Percentiles rank a stretch among this genome's conserved stretches.
Evolutionary conservation across 2,329 filamentous ascomycete genomes (phyloP).

Genomic region (Colletotrichum cereale): DNA sequence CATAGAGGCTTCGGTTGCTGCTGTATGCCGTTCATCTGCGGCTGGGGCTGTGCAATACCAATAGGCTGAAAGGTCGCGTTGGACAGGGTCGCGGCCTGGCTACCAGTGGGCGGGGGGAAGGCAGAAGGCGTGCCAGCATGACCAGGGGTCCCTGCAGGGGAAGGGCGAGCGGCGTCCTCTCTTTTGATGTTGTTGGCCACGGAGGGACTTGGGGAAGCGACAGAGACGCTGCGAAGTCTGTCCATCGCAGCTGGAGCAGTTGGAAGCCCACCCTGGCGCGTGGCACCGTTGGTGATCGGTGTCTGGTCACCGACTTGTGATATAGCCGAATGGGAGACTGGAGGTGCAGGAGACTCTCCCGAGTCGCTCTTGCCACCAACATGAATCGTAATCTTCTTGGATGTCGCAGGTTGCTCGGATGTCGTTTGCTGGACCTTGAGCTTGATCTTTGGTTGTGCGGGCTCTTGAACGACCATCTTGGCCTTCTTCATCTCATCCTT

Average conservation of each 20-base stretch:
- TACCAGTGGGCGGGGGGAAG: conserved; percentile 40
- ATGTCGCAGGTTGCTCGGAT: conserved; percentile 46
- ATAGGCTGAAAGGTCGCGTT: conserved; percentile 42
- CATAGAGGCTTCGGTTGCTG: conserved; percentile 48
- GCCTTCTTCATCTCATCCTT: conserved; percentile 77
- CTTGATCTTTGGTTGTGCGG: conserved; percentile 82
- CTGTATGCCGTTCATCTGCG: conserved; percentile 51
- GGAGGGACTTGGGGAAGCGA: conserved; percentile 61
- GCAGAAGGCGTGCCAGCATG: conserved; percentile 37
- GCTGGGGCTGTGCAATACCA: conserved; percentile 42
- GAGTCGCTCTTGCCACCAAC: conserved; percentile 71
- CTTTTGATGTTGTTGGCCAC: conserved; percentile 48
- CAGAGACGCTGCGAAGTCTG: conserved; percentile 53
- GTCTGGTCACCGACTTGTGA: conserved; percentile 49
- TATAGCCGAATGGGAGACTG: conserved; percentile 51
- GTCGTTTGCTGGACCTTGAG: conserved; percentile 73
- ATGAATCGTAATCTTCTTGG: conserved; percentile 79
- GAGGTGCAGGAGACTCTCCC: conserved; percentile 64
- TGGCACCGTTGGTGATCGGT: conserved; percentile 48
- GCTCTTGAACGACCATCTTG: conserved; percentile 78
- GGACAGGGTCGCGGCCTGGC: conserved; percentile 41
- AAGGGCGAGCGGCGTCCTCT: conserved; percentile 51
- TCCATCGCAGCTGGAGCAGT: conserved; percentile 35
- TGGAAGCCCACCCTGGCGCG: conserved; percentile 33
- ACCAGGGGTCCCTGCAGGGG: conserved; percentile 49